Evolutionary conservation across 441 rosid species (phyloP).

Genomic region (Kokia cookei): DNA sequence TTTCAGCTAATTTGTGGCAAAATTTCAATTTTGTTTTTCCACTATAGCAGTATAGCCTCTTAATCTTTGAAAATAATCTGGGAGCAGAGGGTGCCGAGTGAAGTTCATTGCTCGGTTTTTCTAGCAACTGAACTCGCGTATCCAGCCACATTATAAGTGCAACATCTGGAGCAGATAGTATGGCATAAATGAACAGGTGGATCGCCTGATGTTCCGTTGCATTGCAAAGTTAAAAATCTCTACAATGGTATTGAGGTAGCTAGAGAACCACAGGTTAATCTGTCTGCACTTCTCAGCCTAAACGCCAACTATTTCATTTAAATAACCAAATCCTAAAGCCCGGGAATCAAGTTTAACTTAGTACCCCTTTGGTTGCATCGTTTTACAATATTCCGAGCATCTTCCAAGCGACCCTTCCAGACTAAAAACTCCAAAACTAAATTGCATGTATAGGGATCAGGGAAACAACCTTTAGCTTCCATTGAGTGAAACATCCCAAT

Average conservation of each 20-base stretch:
- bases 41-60: not conserved
- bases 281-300: not conserved
- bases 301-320: not conserved
- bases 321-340: slow-evolving; percentile 3
- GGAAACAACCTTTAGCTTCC: slow-evolving; percentile 57
- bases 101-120: not conserved
- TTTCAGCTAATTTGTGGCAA: not conserved
- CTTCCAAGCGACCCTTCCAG: slow-evolving; percentile 19
- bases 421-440: slow-evolving; percentile 30
- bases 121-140: not conserved
- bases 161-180: not conserved
- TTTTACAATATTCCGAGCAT: slow-evolving; percentile 23
- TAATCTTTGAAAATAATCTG: not conserved
- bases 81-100: not conserved
- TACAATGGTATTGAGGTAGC: not conserved
- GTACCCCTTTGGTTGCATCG: slow-evolving; percentile 19
- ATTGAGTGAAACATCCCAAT: slow-evolving; percentile 42
- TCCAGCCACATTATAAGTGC: not conserved
- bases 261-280: not conserved
- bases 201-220: not conserved
- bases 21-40: not conserved
- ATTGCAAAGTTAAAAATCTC: not conserved
- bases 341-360: slow-evolving; percentile 12
- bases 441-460: slow-evolving; percentile 48
- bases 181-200: not conserved